These are phyloP conservation scores for Trypanosoma mega DNA, from an alignment of 208 protist species.

Conservation along the genomic window DNA sequence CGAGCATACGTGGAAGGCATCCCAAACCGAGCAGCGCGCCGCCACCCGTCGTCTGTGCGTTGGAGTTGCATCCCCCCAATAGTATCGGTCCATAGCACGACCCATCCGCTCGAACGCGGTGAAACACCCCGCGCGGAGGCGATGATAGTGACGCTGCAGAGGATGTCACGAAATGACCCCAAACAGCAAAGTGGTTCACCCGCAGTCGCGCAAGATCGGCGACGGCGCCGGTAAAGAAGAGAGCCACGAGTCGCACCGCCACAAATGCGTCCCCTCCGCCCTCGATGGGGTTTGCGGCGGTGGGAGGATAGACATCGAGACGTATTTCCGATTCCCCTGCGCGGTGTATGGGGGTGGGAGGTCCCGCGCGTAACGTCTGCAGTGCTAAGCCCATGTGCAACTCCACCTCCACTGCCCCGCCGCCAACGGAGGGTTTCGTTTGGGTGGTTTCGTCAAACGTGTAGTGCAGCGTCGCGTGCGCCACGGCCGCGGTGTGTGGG, in stretches of 20 bases:
- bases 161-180: slow-evolving; percentile 14
- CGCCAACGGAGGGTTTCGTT: neutral
- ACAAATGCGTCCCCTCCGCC: neutral
- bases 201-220: slow-evolving; percentile 18
- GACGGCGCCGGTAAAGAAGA: slow-evolving; percentile 21
- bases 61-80: no score
- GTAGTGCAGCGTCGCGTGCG: slow-evolving; percentile 16
- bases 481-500: slow-evolving; percentile 13
- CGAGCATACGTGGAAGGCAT: slow-evolving; percentile 15
- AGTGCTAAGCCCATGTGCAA: slow-evolving; percentile 17
- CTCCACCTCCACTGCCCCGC: slow-evolving; percentile 14
- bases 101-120: slow-evolving; percentile 13
- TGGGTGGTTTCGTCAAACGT: no score
- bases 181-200: slow-evolving; percentile 21
- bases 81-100: slow-evolving; percentile 18
- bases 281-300: neutral
- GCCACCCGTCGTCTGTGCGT: neutral
- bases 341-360: neutral
- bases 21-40: neutral
- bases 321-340: no score
- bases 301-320: no score
- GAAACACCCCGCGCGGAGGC: no score
- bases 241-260: slow-evolving; percentile 1
- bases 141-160: no score
- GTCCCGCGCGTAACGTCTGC: neutral